phyloP scores from a whole-genome alignment of 2,329 filamentous ascomycete genomes.

The Pseudopyricularia javanii region DNA sequence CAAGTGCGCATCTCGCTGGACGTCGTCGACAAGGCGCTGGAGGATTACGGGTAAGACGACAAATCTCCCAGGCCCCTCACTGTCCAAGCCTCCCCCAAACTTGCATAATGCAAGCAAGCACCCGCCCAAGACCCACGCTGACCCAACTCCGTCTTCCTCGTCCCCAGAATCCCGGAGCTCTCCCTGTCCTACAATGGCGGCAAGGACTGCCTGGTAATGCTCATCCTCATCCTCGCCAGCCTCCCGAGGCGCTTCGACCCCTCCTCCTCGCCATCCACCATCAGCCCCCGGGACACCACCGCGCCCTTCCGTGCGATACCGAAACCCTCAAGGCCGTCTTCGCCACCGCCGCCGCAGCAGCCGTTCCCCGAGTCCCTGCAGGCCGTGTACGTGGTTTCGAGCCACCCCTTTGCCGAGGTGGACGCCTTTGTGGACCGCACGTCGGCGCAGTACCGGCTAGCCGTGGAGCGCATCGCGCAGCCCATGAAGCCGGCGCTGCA shows the following conservation, averaged over 20 bases:
- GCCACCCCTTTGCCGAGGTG: conserved; percentile 74
- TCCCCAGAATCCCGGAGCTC: conserved; percentile 58
- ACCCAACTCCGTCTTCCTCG: neutral
- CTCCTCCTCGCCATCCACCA: conserved; percentile 9
- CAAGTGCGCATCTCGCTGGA: conserved; percentile 62
- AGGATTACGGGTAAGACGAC: conserved; percentile 55
- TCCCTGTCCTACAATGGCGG: conserved; percentile 95
- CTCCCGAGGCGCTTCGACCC: conserved; percentile 25
- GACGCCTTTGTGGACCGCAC: conserved; percentile 69
- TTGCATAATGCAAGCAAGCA: neutral
- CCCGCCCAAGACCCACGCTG: neutral
- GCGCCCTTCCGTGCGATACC: conserved; percentile 2
- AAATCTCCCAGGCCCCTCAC: neutral
- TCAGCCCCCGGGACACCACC: conserved; percentile 6
- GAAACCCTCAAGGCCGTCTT: conserved; percentile 1
- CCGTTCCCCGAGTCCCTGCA: conserved; percentile 42
- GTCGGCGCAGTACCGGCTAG: conserved; percentile 58
- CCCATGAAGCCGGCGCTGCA: conserved; percentile 75
- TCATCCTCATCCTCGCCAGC: conserved; percentile 71
- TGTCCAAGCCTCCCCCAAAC: too few species aligned
- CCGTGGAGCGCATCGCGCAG: conserved; percentile 60
- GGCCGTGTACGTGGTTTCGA: conserved; percentile 79
- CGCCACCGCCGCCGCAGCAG: conserved; percentile 6
- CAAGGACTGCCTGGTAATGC: conserved; percentile 90
- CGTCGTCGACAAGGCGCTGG: conserved; percentile 64